These are phyloP conservation scores for Clavulina sp. DNA, from an alignment of 768 basidiomycete genomes.

Conservation along the genomic window DNA sequence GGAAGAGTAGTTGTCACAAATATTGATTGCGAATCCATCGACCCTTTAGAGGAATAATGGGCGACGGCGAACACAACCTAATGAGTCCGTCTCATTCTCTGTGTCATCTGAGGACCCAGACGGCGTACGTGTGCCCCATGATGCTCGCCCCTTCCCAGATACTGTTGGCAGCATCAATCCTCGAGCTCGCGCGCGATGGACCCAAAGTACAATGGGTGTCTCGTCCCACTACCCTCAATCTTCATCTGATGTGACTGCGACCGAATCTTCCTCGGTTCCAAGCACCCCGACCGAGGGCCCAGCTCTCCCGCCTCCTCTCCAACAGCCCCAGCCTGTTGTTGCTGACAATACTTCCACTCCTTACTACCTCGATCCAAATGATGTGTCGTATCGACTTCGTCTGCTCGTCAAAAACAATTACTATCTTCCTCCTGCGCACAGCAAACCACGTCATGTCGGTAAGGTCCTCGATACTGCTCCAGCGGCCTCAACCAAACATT, in stretches of 20 bases:
- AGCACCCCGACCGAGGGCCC: conserved; percentile 24
- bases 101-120: background rate
- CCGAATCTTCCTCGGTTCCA: conserved; percentile 37
- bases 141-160: background rate
- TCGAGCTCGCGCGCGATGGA: background rate
- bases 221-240: conserved; percentile 67
- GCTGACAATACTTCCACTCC: conserved; percentile 27
- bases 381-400: conserved; percentile 69
- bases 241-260: conserved; percentile 42
- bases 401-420: conserved; percentile 77
- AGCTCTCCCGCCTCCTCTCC: conserved; percentile 2
- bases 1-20: no score
- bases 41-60: no score
- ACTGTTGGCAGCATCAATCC: background rate
- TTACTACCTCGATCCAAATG: conserved; percentile 35
- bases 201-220: conserved; percentile 22
- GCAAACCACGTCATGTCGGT: conserved; percentile 34
- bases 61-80: no score
- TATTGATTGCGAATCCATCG: no score
- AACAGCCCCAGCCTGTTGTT: conserved; percentile 17
- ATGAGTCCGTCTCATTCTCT: no score
- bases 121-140: background rate
- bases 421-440: conserved; percentile 74
- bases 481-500: conserved; percentile 9
- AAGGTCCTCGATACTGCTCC: conserved; percentile 2